Evolutionary conservation across 805 yeast genomes (phyloP), one percentile per base, ranked within the genome.

Genomic region (Danielia reshetovae): DNA sequence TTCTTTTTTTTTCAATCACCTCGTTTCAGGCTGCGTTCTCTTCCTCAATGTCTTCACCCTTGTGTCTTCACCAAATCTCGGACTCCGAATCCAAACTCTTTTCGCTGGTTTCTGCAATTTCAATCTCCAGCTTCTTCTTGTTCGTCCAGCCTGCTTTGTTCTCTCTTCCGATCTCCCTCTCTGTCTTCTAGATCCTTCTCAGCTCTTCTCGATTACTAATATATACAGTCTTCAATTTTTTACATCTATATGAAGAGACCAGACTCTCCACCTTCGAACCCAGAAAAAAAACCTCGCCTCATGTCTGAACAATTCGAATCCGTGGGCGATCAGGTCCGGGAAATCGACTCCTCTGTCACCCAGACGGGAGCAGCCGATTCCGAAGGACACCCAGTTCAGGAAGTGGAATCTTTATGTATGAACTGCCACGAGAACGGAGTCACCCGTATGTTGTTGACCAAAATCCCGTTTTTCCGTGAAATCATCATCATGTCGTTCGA

Each of bases 331-430:
- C 53, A 60, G 21, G 53, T 60, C 19, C 57, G 57, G 16, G 48
- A 45, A 3, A 50, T 68, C 8, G 67, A 72, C 18, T 61, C 65
- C 27, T 81, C 74, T 17, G 69, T 83, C 29, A 70, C 68, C 37
- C 61, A 72, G 24, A 85, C 94, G 1, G 95, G 93, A 15, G 90
- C 89, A 16, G 65, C 65, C 4, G 96, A 87, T 56, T 81, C 83
- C 7, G 81, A 79, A 57, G 96, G 96, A 4, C 93, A 87, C 48
- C 95, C 96, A 2, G 95, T 93, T 13, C 97, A 89, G 58, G 97
- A 93, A 59, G 77, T 93, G 43, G 90, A 90, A 55, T 87, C 97
- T 7, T 65, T 93, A 25, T 93, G 99, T 68, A 89, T 93, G 96
- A 86, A 85, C 68, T 93, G 99, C 62, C 85, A 81, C 43, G 68